Evolutionary conservation across 2,329 filamentous ascomycete species (phyloP).

Genomic region (Westerdykella aurantiaca): DNA sequence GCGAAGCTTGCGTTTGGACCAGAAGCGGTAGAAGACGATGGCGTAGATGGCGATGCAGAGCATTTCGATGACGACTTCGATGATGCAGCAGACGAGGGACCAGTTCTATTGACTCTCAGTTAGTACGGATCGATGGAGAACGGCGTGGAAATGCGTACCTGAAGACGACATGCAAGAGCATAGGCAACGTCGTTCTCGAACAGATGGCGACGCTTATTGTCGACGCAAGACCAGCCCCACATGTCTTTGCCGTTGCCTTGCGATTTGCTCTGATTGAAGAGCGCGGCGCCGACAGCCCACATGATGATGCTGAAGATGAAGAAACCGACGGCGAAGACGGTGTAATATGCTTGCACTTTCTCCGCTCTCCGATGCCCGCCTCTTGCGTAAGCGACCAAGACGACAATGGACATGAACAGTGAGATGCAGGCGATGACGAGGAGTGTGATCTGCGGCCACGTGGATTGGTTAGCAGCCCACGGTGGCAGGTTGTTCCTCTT

Average conservation of each 20-base stretch:
- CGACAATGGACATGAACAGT: slow-evolving; percentile 67
- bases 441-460: slow-evolving; percentile 83
- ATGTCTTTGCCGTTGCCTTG: slow-evolving; percentile 76
- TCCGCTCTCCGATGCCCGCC: slow-evolving; percentile 85
- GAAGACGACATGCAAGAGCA: slow-evolving; percentile 81
- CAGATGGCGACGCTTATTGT: slow-evolving; percentile 73
- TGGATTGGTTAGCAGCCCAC: slow-evolving; percentile 70
- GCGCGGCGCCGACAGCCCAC: slow-evolving; percentile 80
- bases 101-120: slow-evolving; percentile 61
- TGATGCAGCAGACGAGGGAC: slow-evolving; percentile 92
- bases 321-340: slow-evolving; percentile 84
- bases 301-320: slow-evolving; percentile 90
- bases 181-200: slow-evolving; percentile 82
- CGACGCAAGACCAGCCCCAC: slow-evolving; percentile 96
- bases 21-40: slow-evolving; percentile 95
- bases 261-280: slow-evolving; percentile 73
- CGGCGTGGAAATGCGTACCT: slow-evolving; percentile 47
- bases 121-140: slow-evolving; percentile 7
- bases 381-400: slow-evolving; percentile 81
- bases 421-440: slow-evolving; percentile 75
- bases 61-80: slow-evolving; percentile 88
- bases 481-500: slow-evolving; percentile 73
- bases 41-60: slow-evolving; percentile 90
- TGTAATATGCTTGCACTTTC: slow-evolving; percentile 93
- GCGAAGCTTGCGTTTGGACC: slow-evolving; percentile 87